Base-by-base conservation (phyloP, 2,329 filamentous ascomycete species). In the Diaporthe sp. region DNA sequence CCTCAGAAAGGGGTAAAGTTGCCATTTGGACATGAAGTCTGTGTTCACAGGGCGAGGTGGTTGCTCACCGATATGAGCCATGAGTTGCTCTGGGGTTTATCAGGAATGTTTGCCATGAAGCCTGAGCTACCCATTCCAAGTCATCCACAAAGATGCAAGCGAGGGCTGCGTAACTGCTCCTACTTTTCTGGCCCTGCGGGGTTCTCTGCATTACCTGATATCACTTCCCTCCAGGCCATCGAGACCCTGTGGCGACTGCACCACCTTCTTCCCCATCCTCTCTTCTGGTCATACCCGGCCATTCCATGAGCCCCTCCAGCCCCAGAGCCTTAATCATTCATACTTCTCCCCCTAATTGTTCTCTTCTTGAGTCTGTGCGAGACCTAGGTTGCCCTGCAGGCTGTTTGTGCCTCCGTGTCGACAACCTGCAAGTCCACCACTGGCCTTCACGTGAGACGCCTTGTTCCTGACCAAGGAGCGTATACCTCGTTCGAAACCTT, bases 191-290 rank as follows among this genome's bases (percentile, higher is more conserved):
- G 45, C 28, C 1, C 55, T 70, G 47, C 40, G 25, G 55, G 64
- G 40, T 50, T n/a, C 40, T 75, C 64, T 70, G 64, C 71, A 73
- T 52, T 58, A 70, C 71, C 28, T 66, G 64, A 47, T 67, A 15
- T 45, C 38, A 52, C 28, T 33, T 19, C 15, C 8, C 54, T 38
- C 19, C 40, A 45, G 38, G 57, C 4, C 40, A 45, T 54, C 45
- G 19, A 57, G 47, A 13, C n/a, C 22, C 50, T 70, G 35, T 42
- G 25, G 17, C 50, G 15, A 54, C 28, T 30, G 35, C 58, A 72
- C 17, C 47, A 72, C 58, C 60, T 25, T n/a, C 13, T 22, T 35
- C 30, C 50, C 52, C 42, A 30, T 30, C 38, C 28, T 73, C 50
- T 19, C 50, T 30, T 15, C 40, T 30, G 10, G 17, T 35, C 33